phyloP scores from a whole-genome alignment of 805 yeast species.

The Saturnispora sekii region DNA sequence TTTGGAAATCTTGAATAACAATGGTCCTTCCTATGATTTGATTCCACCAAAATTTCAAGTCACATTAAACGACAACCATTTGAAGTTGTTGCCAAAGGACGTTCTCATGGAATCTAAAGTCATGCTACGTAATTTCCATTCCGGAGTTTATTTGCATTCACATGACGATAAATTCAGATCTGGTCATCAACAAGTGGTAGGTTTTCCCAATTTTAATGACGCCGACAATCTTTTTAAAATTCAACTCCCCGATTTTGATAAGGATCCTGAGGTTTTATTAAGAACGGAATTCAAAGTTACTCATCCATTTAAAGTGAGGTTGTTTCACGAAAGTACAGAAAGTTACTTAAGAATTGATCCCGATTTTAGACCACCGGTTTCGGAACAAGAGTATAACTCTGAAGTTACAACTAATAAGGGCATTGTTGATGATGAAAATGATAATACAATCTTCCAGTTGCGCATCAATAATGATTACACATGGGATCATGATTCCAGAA shows the following conservation, averaged over 20 bases:
- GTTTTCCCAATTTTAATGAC: conserved; percentile 53
- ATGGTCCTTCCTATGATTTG: conserved; percentile 51
- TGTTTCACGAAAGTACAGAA: conserved; percentile 64
- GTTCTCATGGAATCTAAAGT: conserved; percentile 66
- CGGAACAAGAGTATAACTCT: conserved; percentile 82
- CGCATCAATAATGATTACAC: conserved; percentile 36
- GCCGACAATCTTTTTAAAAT: conserved; percentile 65
- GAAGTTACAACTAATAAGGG: conserved; percentile 46
- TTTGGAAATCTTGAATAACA: conserved; percentile 35
- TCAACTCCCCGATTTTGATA: conserved; percentile 34
- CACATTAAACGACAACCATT: conserved; percentile 36
- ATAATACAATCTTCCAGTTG: conserved; percentile 45
- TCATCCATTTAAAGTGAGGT: conserved; percentile 48
- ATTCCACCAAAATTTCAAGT: conserved; percentile 64
- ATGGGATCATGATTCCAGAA: conserved; percentile 25
- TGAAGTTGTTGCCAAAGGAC: conserved; percentile 42
- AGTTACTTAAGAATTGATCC: conserved; percentile 56
- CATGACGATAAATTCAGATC: conserved; percentile 47
- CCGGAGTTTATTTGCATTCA: conserved; percentile 79
- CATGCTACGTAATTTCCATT: conserved; percentile 58
- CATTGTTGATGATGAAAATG: neutral
- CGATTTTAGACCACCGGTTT: conserved; percentile 71
- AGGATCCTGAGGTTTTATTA: conserved; percentile 31
- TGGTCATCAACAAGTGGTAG: conserved; percentile 69
- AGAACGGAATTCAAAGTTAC: conserved; percentile 21